These are phyloP conservation scores for Grigorovia transvaalensis DNA, from an alignment of 805 yeast species.

Conservation along the genomic window DNA sequence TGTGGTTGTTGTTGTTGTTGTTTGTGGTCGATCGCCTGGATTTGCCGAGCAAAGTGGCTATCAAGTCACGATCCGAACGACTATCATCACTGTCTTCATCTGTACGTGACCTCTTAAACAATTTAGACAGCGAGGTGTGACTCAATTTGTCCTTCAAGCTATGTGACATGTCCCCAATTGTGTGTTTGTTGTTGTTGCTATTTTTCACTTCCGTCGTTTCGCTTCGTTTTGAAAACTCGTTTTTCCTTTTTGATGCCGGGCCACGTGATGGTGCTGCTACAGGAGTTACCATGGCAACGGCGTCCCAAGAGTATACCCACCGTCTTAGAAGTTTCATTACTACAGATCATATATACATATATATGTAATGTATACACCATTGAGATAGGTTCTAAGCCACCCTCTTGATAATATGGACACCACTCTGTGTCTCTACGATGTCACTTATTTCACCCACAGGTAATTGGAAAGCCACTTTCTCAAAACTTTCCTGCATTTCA, in stretches of 20 bases:
- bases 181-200: background rate
- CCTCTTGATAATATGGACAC: conserved; percentile 80
- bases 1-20: background rate
- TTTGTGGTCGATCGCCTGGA: background rate
- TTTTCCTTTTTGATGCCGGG: too few relatives aligned
- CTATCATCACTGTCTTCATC: conserved; percentile 7
- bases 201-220: too few relatives aligned
- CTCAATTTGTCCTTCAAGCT: conserved; percentile 20
- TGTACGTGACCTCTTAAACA: conserved; percentile 15
- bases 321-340: too few relatives aligned
- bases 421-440: conserved; percentile 81
- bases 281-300: too few relatives aligned
- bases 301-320: too few relatives aligned
- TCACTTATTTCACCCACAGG: conserved; percentile 77
- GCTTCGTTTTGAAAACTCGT: too few relatives aligned
- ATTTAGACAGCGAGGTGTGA: conserved; percentile 24
- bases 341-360: background rate
- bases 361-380: background rate
- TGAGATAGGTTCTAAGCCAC: background rate
- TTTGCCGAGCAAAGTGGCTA: background rate
- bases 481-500: conserved; percentile 93
- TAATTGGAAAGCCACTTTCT: conserved; percentile 72
- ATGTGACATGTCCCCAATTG: background rate
- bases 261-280: background rate
- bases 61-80: conserved; percentile 9